Evolutionary conservation across 2,329 filamentous ascomycete genomes (phyloP).

Genomic region (Teratosphaeria viscida): DNA sequence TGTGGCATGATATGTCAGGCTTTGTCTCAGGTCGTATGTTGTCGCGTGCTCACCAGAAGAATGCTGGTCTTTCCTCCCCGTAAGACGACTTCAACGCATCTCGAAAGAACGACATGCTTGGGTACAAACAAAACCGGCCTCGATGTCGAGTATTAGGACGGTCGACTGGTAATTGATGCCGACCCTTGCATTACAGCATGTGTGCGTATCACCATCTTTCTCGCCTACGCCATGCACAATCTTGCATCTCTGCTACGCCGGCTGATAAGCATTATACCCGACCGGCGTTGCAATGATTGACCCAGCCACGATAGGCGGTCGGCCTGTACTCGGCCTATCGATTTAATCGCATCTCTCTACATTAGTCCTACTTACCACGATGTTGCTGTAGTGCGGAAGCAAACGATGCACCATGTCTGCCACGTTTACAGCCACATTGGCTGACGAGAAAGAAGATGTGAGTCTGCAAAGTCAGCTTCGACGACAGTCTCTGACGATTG

Average conservation of each 20-base stretch:
- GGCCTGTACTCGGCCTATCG: background rate
- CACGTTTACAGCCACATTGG: background rate
- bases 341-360: background rate
- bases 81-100: slow-evolving; percentile 9
- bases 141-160: background rate
- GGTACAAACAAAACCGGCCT: background rate
- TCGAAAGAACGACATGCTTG: slow-evolving; percentile 3
- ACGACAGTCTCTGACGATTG: background rate
- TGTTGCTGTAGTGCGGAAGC: background rate
- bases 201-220: background rate
- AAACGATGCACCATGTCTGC: background rate
- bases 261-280: background rate
- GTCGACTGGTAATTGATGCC: background rate
- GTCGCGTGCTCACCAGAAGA: slow-evolving; percentile 6
- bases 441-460: background rate
- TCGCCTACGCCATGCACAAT: background rate
- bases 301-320: background rate
- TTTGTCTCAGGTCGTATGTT: background rate
- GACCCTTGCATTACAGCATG: background rate
- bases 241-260: background rate
- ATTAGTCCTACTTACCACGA: background rate
- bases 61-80: slow-evolving; percentile 6
- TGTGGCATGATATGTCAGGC: background rate
- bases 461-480: background rate
- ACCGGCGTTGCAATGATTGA: background rate